Evolutionary conservation across 163 green algal species (phyloP), one percentile per base, ranked within the genome.

Genomic region (Scenedesmus sp.): DNA sequence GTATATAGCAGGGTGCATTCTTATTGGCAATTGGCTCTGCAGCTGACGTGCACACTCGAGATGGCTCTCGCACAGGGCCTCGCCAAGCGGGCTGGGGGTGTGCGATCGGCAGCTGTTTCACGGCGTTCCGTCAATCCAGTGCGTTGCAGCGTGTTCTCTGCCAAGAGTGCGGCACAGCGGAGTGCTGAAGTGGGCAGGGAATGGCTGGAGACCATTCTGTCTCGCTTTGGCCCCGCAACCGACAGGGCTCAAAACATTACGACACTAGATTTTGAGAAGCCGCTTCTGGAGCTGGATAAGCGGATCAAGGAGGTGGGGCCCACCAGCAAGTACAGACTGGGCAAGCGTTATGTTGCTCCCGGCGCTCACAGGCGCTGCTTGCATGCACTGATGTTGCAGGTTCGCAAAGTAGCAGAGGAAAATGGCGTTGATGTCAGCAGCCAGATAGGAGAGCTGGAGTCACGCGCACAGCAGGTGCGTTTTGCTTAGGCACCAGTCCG

Each of bases 191-290:
- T 91, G 35, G 93, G 95, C 49, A 85, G 89, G 70, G 94, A 96
- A 73, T 99, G 97, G 97, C 87, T 99, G 18, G 93, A 97, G 89
- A 96, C 93, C 20, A 95, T 98, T 13, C 89, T 98, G 30, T 96
- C 94, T 5, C 93, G 95, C 35, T 98, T 98, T 91, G 95, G 95
- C 12, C 97, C 97, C 3, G 93, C 97, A 0, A 95, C 93, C 7
- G 95, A 98, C 72, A 95, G 95, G 83, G 92, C 95, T 0, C 78
- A 93, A 61, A 98, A 96, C 83, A 92, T 92, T 0, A 96, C 96
- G 24, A 95, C 94, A 1, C 94, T 99, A 30, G 98, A 99, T 90
- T 99, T 99, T 95, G 98, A 99, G 94, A 99, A 98, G 94, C 97
- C 97, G 2, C 93, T 99, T 37, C 94, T 99, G 42, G 97, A 99